Percentiles rank a stretch among this genome's conserved stretches.
phyloP scores from a whole-genome alignment of 805 yeast genomes.

The Kazachstania taianensis region DNA sequence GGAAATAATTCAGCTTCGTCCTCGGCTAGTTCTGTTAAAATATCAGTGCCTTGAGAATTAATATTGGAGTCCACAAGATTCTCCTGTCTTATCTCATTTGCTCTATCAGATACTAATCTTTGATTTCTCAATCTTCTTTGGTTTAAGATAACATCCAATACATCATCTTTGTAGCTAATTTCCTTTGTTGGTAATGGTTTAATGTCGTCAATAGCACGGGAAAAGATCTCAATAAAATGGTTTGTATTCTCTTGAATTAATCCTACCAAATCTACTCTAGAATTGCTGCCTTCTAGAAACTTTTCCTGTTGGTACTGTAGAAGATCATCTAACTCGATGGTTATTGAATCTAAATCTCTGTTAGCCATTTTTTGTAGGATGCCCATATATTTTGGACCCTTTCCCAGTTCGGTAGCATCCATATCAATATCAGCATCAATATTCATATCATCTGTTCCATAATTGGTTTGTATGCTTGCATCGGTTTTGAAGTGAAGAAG shows the following conservation, averaged over 20 bases:
- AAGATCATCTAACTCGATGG: conserved; percentile 78
- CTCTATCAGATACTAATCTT: conserved; percentile 56
- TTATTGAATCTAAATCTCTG: conserved; percentile 59
- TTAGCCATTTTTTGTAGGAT: conserved; percentile 74
- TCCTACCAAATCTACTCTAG: conserved; percentile 22
- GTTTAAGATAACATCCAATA: conserved; percentile 82
- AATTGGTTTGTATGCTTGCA: conserved; percentile 14
- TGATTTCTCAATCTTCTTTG: conserved; percentile 81
- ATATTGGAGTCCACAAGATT: conserved; percentile 22
- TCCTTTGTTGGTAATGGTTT: conserved; percentile 81
- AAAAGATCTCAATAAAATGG: conserved; percentile 70
- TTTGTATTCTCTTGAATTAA: conserved; percentile 60
- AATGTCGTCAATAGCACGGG: conserved; percentile 62
- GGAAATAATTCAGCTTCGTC: conserved; percentile 58
- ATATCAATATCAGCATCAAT: conserved; percentile 24
- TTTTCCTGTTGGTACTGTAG: conserved; percentile 51
- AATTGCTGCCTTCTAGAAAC: conserved; percentile 18
- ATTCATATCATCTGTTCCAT: conserved; percentile 16
- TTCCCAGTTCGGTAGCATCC: conserved; percentile 27
- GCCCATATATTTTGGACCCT: conserved; percentile 65
- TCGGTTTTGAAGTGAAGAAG: conserved; percentile 49
- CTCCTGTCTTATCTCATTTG: conserved; percentile 46
- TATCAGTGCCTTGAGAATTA: conserved; percentile 19
- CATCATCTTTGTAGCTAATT: conserved; percentile 74
- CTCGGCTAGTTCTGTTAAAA: conserved; percentile 28